Evolutionary conservation across 1,139 yeast genomes (phyloP), one percentile per base, ranked within the genome.

Genomic region (Blastobotrys aristatus): DNA sequence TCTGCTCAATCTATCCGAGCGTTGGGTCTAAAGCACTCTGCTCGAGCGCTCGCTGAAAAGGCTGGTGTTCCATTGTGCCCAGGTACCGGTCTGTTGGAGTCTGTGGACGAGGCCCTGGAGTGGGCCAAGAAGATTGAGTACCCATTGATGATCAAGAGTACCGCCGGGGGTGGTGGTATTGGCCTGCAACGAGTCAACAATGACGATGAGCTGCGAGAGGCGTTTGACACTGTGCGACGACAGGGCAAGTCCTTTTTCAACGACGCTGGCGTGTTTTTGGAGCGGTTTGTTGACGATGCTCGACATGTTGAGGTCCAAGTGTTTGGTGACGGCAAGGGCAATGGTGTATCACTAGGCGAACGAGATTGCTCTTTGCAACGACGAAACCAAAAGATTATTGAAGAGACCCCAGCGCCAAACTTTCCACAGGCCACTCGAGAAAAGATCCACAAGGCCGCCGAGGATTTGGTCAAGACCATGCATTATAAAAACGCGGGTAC

Each of bases 101-200:
- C 78, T 52, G 75, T 88, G 6, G 75, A 75, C 18, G 96, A 86
- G 59, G 97, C 97, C 3, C 72, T 74, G 50, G 74, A 71, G 51
- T 77, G 83, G 54, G 97, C 97, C n/a, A 81, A 77, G 20, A 71
- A 78, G 57, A 74, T 92, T 48, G 88, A 81, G 53, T 92, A 87
- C 61, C 97, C 98, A 22, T 79, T 92, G 39, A 92, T 92, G 97
- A 86, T 92, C 47, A 92, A 92, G 69, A 85, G 96, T 18, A 90
- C 97, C 53, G 97, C 97, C 31, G 98, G 98, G 65, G 98, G 98
- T 60, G 98, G 98, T 66, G 98, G 98, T 68, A 92, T 90, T 61
- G 98, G 98, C 55, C 73, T 92, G 59, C 97, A 89, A 65, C 84
- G 89, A 64, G 97, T 90, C 52, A 95, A 89, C 60, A 76, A 80